Evolutionary conservation across 257 asterid genomes (phyloP).

Genomic region (Euphrasia confusa): DNA sequence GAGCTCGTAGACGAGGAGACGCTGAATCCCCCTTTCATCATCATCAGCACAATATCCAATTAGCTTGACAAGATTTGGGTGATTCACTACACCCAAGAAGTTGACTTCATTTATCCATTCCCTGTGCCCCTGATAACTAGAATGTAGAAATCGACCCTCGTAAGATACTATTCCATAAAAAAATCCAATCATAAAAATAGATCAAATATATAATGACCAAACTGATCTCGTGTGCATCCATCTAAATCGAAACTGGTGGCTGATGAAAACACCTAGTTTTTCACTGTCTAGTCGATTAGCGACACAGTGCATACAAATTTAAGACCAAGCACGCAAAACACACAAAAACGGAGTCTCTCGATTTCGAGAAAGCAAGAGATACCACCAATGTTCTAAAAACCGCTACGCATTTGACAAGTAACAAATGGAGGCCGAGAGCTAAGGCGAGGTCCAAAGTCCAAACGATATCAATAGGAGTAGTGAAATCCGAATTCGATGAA

Average conservation of each 20-base stretch:
- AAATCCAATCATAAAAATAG: too few species aligned
- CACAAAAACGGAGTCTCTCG: too few species aligned
- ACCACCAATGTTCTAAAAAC: too few species aligned
- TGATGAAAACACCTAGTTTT: neutral
- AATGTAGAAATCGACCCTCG: constrained; percentile 38
- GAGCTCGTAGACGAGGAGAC: constrained; percentile 83
- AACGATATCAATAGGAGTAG: too few species aligned
- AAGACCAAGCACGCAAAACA: neutral
- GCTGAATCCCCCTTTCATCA: constrained; percentile 92
- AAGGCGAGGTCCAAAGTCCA: too few species aligned
- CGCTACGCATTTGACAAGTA: too few species aligned
- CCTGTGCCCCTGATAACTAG: constrained; percentile 98
- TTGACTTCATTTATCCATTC: constrained; percentile 96
- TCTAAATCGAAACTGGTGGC: constrained; percentile 16
- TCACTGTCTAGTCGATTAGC: neutral
- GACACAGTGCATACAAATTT: neutral
- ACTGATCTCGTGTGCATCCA: neutral
- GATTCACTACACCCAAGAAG: constrained; percentile 72
- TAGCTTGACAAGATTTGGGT: constrained; percentile 84
- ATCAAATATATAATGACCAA: too few species aligned
- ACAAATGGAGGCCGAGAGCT: too few species aligned
- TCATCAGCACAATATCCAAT: constrained; percentile 95
- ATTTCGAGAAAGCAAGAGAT: too few species aligned
- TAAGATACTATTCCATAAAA: constrained; percentile 16
- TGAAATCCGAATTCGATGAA: too few species aligned